phyloP scores from a whole-genome alignment of 1,139 yeast species.

The Kluyveromyces marxianus region DNA sequence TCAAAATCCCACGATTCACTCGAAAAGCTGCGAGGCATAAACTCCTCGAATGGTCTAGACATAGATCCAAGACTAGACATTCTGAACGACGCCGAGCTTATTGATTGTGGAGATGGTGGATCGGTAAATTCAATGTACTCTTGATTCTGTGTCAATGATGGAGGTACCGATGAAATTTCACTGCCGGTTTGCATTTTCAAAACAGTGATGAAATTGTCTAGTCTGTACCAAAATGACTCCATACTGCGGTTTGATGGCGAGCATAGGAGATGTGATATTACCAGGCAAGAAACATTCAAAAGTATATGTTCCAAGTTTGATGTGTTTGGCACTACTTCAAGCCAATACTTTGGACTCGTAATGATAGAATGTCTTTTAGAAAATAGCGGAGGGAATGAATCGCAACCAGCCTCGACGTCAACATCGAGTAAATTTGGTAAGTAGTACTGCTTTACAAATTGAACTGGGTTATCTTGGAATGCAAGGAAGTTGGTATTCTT shows the following conservation, averaged over 20 bases:
- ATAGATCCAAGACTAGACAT: too few relatives aligned
- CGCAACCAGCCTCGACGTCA: background rate
- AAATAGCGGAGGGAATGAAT: background rate
- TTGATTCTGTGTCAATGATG: too few relatives aligned
- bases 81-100: too few relatives aligned
- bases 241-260: background rate
- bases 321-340: background rate
- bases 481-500: constrained; percentile 18
- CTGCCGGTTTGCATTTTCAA: background rate
- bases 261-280: background rate
- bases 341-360: background rate
- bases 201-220: background rate
- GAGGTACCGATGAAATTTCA: background rate
- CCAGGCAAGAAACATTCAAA: background rate
- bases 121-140: background rate
- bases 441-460: constrained; percentile 21
- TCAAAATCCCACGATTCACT: background rate
- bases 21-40: too few relatives aligned
- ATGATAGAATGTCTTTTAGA: background rate
- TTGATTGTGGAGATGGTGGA: background rate
- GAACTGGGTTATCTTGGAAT: constrained; percentile 18
- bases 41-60: too few relatives aligned
- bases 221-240: background rate
- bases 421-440: background rate
- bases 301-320: background rate